These are phyloP conservation scores for Dendrothele bispora DNA, from an alignment of 768 basidiomycete genomes.

Conservation along the genomic window DNA sequence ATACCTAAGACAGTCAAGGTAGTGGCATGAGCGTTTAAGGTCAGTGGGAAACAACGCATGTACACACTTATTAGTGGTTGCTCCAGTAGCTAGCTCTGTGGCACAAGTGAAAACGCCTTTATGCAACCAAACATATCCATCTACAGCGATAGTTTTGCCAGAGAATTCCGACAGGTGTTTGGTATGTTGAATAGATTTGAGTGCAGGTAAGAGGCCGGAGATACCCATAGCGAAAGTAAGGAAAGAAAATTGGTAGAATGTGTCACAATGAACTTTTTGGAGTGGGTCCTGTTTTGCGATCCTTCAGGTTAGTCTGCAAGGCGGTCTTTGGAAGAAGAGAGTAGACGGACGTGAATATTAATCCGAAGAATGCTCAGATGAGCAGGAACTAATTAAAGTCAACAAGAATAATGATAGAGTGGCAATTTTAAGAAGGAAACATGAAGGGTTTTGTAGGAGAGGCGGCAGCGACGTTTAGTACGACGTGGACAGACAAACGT, in stretches of 20 bases:
- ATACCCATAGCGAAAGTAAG: no score
- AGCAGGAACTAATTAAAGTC: not conserved
- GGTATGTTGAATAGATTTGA: constrained; percentile 85
- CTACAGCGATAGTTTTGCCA: constrained; percentile 86
- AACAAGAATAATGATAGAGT: not conserved
- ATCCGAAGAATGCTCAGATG: no score
- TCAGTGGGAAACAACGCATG: not conserved
- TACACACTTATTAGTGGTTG: constrained; percentile 73
- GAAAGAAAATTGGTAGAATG: no score
- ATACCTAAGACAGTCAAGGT: constrained; percentile 56
- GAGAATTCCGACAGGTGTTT: constrained; percentile 78
- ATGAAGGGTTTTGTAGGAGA: no score
- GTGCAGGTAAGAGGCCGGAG: constrained; percentile 81
- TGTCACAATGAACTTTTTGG: no score
- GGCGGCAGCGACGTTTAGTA: no score
- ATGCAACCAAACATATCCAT: constrained; percentile 95
- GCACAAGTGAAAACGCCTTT: constrained; percentile 89
- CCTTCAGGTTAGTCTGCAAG: no score
- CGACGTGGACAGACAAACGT: no score
- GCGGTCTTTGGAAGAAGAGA: no score
- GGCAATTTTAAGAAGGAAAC: no score
- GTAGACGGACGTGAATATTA: no score
- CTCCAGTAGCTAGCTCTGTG: constrained; percentile 84
- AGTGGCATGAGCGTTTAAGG: constrained; percentile 1
- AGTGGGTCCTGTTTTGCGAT: no score